Conservation (phyloP, 1,139 yeast species). For the Sporopachydermia cereana region DNA sequence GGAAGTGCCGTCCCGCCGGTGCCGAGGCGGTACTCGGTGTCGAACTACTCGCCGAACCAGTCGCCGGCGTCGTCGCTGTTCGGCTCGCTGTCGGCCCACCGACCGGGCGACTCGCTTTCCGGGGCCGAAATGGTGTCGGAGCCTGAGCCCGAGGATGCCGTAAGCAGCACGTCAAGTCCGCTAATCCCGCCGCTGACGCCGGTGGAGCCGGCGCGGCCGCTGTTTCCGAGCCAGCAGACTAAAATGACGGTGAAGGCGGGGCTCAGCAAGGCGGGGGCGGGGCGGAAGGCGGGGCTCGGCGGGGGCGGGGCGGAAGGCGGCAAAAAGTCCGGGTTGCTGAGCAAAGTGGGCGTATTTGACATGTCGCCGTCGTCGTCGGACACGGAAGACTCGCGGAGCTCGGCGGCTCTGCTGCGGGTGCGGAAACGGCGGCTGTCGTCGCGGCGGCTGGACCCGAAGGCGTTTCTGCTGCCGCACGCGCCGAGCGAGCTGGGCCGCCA, state of each 20-base stretch:
- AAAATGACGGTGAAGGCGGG: not conserved
- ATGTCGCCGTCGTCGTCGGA: conserved; percentile 61
- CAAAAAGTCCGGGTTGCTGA: not conserved
- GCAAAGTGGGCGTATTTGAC: conserved; percentile 25
- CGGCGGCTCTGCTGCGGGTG: conserved; percentile 41
- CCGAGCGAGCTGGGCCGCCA: conserved; percentile 18
- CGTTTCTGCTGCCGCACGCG: conserved; percentile 11
- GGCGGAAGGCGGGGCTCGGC: not conserved
- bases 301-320: not conserved
- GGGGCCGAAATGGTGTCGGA: not conserved
- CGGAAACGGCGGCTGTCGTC: conserved; percentile 46
- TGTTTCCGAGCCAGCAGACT: not conserved
- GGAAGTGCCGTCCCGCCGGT: not conserved
- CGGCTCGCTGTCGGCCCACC: not conserved
- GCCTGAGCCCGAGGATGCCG: not conserved
- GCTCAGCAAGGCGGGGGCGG: not conserved
- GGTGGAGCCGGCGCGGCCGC: not conserved
- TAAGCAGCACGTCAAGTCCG: not conserved
- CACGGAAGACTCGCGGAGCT: conserved; percentile 44
- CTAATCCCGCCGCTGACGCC: not conserved
- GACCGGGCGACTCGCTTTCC: not conserved
- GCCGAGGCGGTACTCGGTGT: not conserved
- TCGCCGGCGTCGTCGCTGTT: conserved; percentile 6
- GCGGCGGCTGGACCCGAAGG: conserved; percentile 24
- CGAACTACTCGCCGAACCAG: conserved; percentile 8